Conservation (phyloP, 306 rosid species). For the Trichosanthes truncata region DNA sequence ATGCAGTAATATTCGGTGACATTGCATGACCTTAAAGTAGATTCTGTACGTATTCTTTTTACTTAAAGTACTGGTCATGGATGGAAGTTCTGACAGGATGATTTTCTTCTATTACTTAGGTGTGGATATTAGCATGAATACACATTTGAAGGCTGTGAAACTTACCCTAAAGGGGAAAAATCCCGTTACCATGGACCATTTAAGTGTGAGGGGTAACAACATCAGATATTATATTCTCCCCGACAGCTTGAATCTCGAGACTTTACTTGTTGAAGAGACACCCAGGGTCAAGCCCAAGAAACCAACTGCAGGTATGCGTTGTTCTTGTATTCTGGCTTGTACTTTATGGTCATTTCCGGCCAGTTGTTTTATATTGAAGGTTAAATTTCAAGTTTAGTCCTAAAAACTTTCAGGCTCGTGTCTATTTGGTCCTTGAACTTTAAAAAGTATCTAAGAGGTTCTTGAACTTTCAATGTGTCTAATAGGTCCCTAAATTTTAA, state of each 20-base stretch:
- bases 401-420: no score
- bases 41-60: no score
- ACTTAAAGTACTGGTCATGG: no score
- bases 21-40: no score
- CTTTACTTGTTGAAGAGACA: slow-evolving; percentile 58
- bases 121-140: slow-evolving; percentile 79
- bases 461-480: no score
- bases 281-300: slow-evolving; percentile 96
- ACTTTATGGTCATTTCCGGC: neutral
- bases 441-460: no score
- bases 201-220: slow-evolving; percentile 91
- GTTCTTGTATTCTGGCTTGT: neutral
- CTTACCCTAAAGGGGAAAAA: slow-evolving; percentile 88
- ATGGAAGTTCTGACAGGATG: no score
- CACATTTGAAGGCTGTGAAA: slow-evolving; percentile 88
- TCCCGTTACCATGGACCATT: slow-evolving; percentile 89
- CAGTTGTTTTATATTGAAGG: no score
- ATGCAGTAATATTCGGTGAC: no score
- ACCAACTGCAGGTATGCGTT: slow-evolving; percentile 74
- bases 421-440: no score
- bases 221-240: slow-evolving; percentile 79
- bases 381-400: no score
- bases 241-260: slow-evolving; percentile 68
- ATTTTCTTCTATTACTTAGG: slow-evolving; percentile 36
- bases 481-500: no score